A percentile compares a stretch with the other conserved stretches of the same genome.
These are phyloP conservation scores for Stemphylium vesicarium DNA, from an alignment of 2,329 filamentous ascomycete species.

Conservation along the genomic window DNA sequence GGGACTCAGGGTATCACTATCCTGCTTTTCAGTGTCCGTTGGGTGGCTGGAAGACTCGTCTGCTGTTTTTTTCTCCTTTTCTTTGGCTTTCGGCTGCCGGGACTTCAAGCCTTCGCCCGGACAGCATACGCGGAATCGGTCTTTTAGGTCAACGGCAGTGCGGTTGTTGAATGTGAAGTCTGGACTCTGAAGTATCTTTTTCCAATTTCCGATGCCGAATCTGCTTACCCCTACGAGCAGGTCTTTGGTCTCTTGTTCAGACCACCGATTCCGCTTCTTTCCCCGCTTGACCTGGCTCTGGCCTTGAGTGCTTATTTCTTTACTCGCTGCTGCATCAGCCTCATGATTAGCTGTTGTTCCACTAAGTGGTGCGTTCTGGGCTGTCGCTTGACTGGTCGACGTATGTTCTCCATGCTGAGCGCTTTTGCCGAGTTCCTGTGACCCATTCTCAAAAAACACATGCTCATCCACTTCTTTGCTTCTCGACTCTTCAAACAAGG, in stretches of 20 bases:
- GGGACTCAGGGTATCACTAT: neutral
- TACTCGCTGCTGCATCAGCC: neutral
- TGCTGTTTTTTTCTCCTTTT: neutral
- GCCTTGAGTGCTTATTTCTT: slow-evolving; percentile 2
- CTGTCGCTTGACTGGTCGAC: neutral
- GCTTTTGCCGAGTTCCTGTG: slow-evolving; percentile 2
- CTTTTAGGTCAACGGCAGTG: slow-evolving; percentile 68
- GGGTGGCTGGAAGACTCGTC: neutral
- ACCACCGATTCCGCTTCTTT: slow-evolving; percentile 66
- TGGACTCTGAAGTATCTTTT: slow-evolving; percentile 63
- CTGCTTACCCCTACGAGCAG: slow-evolving; percentile 64
- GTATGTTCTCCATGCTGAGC: neutral
- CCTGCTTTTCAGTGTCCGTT: neutral
- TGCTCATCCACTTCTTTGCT: slow-evolving; percentile 19
- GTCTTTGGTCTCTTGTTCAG: slow-evolving; percentile 65
- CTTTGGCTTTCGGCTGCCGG: slow-evolving; percentile 50
- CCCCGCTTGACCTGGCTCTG: slow-evolving; percentile 46
- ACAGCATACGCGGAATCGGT: slow-evolving; percentile 64
- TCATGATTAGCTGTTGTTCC: neutral
- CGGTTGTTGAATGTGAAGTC: slow-evolving; percentile 64
- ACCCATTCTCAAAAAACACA: neutral
- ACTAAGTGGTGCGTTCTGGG: neutral
- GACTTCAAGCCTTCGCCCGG: slow-evolving; percentile 47
- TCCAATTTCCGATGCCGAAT: slow-evolving; percentile 70
- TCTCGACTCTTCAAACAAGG: slow-evolving; percentile 13